Base-by-base conservation (phyloP, 306 rosid species). In the Erythrophleum fordii region DNA sequence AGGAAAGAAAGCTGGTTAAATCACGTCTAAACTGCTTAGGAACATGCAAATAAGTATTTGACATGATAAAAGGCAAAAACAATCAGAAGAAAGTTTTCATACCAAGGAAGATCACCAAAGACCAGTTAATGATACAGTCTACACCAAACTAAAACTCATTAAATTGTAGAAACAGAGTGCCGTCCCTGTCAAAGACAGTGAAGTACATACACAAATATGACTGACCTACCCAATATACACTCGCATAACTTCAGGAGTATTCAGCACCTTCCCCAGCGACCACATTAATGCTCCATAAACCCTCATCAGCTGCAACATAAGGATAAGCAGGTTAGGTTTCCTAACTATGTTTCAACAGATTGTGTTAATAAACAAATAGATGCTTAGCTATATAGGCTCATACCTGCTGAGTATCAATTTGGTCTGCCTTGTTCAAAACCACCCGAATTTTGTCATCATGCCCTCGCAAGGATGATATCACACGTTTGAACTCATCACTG, bases 211-310 rank as follows among this genome's bases (percentile, higher is more conserved):
- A 48, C 29, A 64, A 23, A 41, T 12, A 45, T 64, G 55, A 77
- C 85, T 61, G 62, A 80, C 80, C 3, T 90, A 95, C 99, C 99
- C 99, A 23, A 93, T 92, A 87, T 95, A 95, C 55, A 95, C 99
- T 2, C 98, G 96, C 83, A 76, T 77, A 80, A 93, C 98, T 86
- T 95, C 99, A 16, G 99, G 99, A 83, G 91, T 90, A 84, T 95
- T 93, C 39, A 95, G 46, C 51, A 93, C 99, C 74, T 95, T 95
- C 64, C 99, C 99, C 23, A 95, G 97, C n/a, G 99, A 95, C 98
- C 99, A 95, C 99, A 95, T 95, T 56, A 95, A 73, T 53, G 99
- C 99, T 79, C 99, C 98, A 72, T 95, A 93, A 77, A 93, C 93
- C 85, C 98, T 93, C 99, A 95, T 95, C 73, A 95, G 76, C 99